Evolutionary conservation across 345 rosid species (phyloP).

Genomic region (Brassica juncea): DNA sequence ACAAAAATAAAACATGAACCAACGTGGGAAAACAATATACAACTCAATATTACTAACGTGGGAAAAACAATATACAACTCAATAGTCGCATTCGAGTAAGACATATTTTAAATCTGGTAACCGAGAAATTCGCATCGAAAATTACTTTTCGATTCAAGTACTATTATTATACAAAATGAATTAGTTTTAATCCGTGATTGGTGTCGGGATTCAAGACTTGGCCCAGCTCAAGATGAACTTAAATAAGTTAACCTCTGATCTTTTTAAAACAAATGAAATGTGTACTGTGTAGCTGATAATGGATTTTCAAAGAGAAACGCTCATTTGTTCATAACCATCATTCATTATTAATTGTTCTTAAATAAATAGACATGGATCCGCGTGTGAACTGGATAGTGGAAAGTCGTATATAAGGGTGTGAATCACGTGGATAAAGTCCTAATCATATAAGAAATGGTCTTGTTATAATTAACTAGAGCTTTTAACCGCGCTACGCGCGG

Average conservation of each 20-base stretch:
- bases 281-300: not conserved
- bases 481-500: not conserved
- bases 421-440: constrained; percentile 36
- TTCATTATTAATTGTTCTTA: not conserved
- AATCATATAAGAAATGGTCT: constrained; percentile 21
- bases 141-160: not conserved
- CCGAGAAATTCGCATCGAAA: not conserved
- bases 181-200: not conserved
- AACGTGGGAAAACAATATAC: constrained; percentile 11
- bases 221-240: not conserved
- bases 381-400: constrained; percentile 19
- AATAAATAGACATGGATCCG: not conserved
- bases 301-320: not conserved
- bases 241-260: not conserved
- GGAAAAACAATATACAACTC: not conserved
- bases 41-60: not conserved
- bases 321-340: not conserved
- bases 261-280: not conserved
- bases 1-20: not conserved
- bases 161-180: not conserved
- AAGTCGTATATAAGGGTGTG: constrained; percentile 24
- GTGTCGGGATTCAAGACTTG: not conserved
- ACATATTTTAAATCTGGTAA: not conserved
- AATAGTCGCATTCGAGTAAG: not conserved
- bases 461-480: not conserved